Evolutionary conservation across 352 stramenopile genomes (phyloP).

Genomic region (Globisporangium polare): DNA sequence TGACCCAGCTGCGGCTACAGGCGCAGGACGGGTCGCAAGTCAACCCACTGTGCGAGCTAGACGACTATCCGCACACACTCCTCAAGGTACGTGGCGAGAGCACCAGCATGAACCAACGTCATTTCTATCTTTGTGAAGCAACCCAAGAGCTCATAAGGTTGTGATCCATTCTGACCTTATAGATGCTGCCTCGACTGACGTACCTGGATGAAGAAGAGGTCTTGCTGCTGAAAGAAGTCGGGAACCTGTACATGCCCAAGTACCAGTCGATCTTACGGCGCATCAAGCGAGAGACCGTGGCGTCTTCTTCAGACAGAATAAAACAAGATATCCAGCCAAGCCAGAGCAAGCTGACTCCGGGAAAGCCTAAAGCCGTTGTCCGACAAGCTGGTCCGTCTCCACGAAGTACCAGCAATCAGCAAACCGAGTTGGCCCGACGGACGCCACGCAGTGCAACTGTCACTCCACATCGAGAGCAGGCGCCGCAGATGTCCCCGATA

Average conservation of each 20-base stretch:
- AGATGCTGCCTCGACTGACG: conserved; percentile 49
- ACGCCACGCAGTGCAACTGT: not conserved
- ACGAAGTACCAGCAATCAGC: not conserved
- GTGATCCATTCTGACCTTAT: conserved; percentile 6
- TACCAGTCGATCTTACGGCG: conserved; percentile 53
- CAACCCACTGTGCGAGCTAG: conserved; percentile 63
- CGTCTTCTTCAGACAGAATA: not conserved
- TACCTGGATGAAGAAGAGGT: conserved; percentile 74
- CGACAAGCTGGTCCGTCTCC: not conserved
- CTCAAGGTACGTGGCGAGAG: conserved; percentile 25
- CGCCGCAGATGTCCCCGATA: not conserved
- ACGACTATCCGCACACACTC: conserved; percentile 50
- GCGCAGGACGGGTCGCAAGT: conserved; percentile 40
- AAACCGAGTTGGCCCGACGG: not conserved
- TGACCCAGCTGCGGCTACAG: conserved; percentile 63
- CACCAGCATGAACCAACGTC: no score
- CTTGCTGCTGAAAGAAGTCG: conserved; percentile 50
- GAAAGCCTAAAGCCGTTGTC: not conserved
- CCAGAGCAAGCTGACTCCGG: not conserved
- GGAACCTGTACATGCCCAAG: conserved; percentile 58
- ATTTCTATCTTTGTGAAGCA: not conserved
- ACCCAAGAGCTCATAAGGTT: not conserved
- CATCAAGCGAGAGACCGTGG: conserved; percentile 13
- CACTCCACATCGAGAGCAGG: not conserved
- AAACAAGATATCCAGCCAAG: not conserved